A percentile compares a stretch with the other conserved stretches of the same genome.
phyloP scores from a whole-genome alignment of 805 yeast species.

The Clavispora fructus region DNA sequence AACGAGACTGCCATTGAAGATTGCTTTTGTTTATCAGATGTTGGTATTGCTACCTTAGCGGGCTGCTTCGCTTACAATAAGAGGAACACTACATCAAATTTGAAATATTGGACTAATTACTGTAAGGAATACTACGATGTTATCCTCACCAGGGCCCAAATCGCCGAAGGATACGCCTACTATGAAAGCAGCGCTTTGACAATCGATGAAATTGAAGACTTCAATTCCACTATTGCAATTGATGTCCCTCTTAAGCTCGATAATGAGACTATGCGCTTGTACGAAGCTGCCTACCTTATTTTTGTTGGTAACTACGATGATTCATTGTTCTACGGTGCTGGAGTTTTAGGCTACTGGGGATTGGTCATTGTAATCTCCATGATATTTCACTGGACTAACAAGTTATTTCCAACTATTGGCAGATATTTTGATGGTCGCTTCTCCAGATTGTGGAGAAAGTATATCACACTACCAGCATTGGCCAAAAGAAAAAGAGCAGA shows the following conservation, averaged over 20 bases:
- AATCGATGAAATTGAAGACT: slow-evolving; percentile 11
- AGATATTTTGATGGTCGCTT: slow-evolving; percentile 24
- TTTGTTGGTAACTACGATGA: slow-evolving; percentile 33
- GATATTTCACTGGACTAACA: slow-evolving; percentile 35
- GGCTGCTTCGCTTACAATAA: neutral
- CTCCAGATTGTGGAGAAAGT: slow-evolving; percentile 20
- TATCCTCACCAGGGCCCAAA: neutral
- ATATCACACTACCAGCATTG: slow-evolving; percentile 26
- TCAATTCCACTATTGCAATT: slow-evolving; percentile 4
- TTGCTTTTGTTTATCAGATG: neutral
- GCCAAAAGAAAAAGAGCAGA: slow-evolving; percentile 10
- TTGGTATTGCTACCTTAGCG: neutral
- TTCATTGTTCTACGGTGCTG: slow-evolving; percentile 34
- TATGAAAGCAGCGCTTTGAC: neutral
- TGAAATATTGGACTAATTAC: neutral
- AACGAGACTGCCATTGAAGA: neutral
- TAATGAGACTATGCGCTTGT: slow-evolving; percentile 23
- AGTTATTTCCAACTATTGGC: slow-evolving; percentile 33
- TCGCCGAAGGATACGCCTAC: neutral
- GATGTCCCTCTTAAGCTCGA: slow-evolving; percentile 21
- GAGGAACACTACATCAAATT: neutral
- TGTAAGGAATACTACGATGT: neutral
- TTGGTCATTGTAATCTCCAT: slow-evolving; percentile 38
- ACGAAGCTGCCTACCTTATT: neutral
- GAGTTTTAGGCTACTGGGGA: slow-evolving; percentile 46